Evolutionary conservation across 352 stramenopile species (phyloP).

Genomic region (Pythium apleroticum): DNA sequence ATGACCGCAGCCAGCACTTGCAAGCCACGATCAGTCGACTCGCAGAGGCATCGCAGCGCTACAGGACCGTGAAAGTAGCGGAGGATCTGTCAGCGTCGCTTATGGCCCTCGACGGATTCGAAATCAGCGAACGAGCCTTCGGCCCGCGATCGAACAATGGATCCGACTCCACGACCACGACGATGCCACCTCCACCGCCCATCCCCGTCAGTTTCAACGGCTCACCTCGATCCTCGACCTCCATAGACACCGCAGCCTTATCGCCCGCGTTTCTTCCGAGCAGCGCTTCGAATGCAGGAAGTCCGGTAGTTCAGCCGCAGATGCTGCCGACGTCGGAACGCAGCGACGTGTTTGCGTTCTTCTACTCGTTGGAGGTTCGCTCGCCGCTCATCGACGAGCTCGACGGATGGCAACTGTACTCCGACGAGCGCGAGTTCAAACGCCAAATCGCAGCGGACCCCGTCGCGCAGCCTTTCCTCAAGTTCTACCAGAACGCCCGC

Average conservation of each 20-base stretch:
- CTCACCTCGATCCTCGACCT: constrained; percentile 1
- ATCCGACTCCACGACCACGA: not conserved
- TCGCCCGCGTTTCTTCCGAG: constrained; percentile 29
- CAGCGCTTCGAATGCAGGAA: constrained; percentile 16
- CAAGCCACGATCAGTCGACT: constrained; percentile 51
- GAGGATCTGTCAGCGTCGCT: not conserved
- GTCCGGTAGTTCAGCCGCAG: constrained; percentile 19
- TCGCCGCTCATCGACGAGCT: constrained; percentile 36
- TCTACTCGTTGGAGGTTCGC: constrained; percentile 40
- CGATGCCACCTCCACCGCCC: not conserved
- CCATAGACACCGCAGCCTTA: constrained; percentile 2
- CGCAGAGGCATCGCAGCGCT: constrained; percentile 58
- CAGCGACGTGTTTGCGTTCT: constrained; percentile 71
- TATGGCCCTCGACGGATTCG: constrained; percentile 16
- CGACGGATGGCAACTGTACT: constrained; percentile 78
- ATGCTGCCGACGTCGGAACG: constrained; percentile 30
- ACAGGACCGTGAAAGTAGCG: constrained; percentile 31
- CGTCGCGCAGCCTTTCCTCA: constrained; percentile 65
- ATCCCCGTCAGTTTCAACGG: constrained; percentile 1
- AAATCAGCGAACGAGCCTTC: constrained; percentile 6
- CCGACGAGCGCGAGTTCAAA: constrained; percentile 76
- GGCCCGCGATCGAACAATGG: constrained; percentile 14
- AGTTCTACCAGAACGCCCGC: constrained; percentile 80
- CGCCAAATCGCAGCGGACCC: constrained; percentile 68
- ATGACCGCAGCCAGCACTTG: constrained; percentile 53